These are phyloP conservation scores for Trichosporon asahii DNA, from an alignment of 1,284 basidiomycete genomes.

Conservation along the genomic window DNA sequence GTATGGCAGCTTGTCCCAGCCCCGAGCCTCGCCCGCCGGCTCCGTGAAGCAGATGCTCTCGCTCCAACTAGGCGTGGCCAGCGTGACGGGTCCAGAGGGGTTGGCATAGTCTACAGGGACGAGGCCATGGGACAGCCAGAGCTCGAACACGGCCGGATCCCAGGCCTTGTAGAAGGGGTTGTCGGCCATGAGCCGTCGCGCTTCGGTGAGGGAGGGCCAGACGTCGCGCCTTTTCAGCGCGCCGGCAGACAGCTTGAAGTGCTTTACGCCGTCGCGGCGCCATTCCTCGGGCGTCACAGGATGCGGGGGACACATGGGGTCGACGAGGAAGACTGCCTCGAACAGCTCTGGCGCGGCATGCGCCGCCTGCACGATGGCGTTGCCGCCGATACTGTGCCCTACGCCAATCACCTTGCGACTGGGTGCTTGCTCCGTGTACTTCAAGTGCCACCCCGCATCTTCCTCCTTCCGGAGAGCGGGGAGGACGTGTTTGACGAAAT, in stretches of 20 bases:
- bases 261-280: not conserved
- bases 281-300: constrained; percentile 9
- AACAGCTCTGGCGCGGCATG: constrained; percentile 67
- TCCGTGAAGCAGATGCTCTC: constrained; percentile 41
- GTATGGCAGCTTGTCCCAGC: constrained; percentile 37
- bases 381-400: constrained; percentile 80
- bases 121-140: constrained; percentile 67
- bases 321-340: constrained; percentile 68
- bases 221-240: constrained; percentile 54
- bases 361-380: constrained; percentile 62
- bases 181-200: constrained; percentile 54
- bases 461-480: constrained; percentile 35
- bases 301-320: constrained; percentile 57
- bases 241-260: constrained; percentile 38
- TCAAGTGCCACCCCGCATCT: constrained; percentile 36
- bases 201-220: constrained; percentile 13
- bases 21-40: constrained; percentile 30
- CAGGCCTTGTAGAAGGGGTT: constrained; percentile 46
- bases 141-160: constrained; percentile 62
- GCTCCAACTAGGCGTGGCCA: constrained; percentile 37
- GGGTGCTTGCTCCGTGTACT: constrained; percentile 45
- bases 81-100: constrained; percentile 24
- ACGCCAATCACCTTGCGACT: constrained; percentile 56
- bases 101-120: constrained; percentile 42
- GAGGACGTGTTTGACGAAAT: constrained; percentile 50